Percentiles rank a stretch among this genome's conserved stretches.
Evolutionary conservation across 2,329 filamentous ascomycete species (phyloP).

Genomic region (Aspergillus brunneoviolaceus): DNA sequence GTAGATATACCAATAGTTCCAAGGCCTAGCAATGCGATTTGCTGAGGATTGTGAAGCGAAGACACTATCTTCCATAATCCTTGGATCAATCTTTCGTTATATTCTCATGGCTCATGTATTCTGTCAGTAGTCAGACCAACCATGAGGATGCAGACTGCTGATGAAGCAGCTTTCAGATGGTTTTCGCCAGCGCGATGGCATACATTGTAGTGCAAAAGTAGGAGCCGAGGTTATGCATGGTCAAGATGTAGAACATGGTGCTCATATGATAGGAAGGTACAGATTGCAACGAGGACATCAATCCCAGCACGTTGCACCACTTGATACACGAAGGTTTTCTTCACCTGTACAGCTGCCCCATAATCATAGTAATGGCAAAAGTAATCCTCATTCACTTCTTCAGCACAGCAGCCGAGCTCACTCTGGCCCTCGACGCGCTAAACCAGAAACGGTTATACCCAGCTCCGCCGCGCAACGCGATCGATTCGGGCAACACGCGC

Average conservation of each 20-base stretch:
- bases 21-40: constrained; percentile 41
- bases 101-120: neutral
- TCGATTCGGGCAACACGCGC: constrained; percentile 8
- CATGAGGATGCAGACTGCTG: neutral
- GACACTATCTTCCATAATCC: constrained; percentile 8
- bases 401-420: neutral
- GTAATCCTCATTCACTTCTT: too few relatives aligned
- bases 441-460: constrained; percentile 26
- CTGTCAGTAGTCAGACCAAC: neutral
- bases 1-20: constrained; percentile 58
- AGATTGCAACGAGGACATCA: neutral
- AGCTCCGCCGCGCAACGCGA: constrained; percentile 26
- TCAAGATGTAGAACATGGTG: neutral
- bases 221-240: neutral
- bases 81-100: neutral
- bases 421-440: constrained; percentile 14
- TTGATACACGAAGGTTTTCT: neutral
- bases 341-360: neutral
- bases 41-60: constrained; percentile 7
- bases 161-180: neutral
- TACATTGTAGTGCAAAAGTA: neutral
- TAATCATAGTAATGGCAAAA: too few relatives aligned
- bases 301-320: neutral
- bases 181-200: neutral
- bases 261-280: neutral